Evolutionary conservation across 345 rosid species (phyloP), one percentile per base, ranked within the genome.

Genomic region (Xanthoceras sorbifolium): DNA sequence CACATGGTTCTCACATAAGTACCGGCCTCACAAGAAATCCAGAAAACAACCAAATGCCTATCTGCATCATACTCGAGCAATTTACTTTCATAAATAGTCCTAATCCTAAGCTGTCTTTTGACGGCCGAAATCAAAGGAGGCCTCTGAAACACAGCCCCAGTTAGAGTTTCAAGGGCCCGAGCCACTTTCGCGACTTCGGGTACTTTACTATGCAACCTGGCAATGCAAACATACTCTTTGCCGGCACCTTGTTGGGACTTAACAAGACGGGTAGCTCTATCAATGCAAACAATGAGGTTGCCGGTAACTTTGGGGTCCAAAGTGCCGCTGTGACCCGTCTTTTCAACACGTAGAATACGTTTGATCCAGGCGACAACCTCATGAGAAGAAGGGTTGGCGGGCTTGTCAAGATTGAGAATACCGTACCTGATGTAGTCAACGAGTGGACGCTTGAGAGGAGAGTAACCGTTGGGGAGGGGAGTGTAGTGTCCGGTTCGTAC

Each of bases 361-460:
- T 95, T 95, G 55, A 95, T 93, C 99, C 98, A 95, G 9, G 99
- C 99, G 12, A 95, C 99, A 26, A 95, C 99, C 85, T 95, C 99
- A 42, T 95, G 99, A 0, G 99, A 95, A 17, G 99, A 95, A 0
- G 99, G 99, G 76, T 95, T 95, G 20, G 99, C 90, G 0, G 99
- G 99, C 68, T 95, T 95, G 55, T 95, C 99, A 14, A 95, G 97
- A 69, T 95, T 95, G 70, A 95, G 66, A 44, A 95, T 55, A 14
- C 99, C 98, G 81, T 95, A 95, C 83, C 90, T 85, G 83, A 93
- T 85, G 81, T 94, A 94, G 11, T 93, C 97, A 31, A 80, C 85
- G 4, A 93, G 87, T 0, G 98, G 98, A 0, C 98, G 97, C 73
- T 93, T 94, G 67, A 94, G 94, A 8, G 98, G 98, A 25, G 95